Base-by-base conservation (phyloP, 1,139 yeast genomes). In the Kodamaea fungicola region DNA sequence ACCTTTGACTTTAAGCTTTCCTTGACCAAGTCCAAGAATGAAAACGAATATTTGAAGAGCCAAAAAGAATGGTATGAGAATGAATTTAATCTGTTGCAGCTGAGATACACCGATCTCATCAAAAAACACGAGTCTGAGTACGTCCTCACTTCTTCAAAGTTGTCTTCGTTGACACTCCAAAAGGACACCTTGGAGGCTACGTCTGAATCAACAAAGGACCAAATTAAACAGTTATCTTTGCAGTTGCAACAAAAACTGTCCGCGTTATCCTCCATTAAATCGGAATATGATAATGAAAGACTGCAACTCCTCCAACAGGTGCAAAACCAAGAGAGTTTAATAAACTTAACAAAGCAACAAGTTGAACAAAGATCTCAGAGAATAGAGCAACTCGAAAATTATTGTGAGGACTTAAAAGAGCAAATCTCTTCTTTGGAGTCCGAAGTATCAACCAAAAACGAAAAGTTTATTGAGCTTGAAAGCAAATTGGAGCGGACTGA, bases 281-380 rank as follows among this genome's bases (percentile, higher is more conserved):
- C 56, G n/a, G 27, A 21, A 7, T 33, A 30, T n/a, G 28, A 31
- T n/a, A 31, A 13, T 16, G 42, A 40, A 25, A 33, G 37, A 24
- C 25, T 22, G n/a, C 78, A 75, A 31, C 80, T 78, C 49, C 59
- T 78, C 31, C 74, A 74, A 37, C 95, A 87, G 50, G 64, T 84
- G 52, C 61, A 77, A 2, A 62, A 78, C 28, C 88, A 83, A 54
- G 81, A 81, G 42, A 78, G 86, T 34, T 59, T 82, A 28, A 67
- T 79, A 2, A 78, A 75, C 32, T 64, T 85, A 12, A 68, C 87
- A 43, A 79, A 82, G 38, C 49, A 64, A 7, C 74, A 76, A 67
- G 62, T 73, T 7, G 54, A 59, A 1, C 80, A 78, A 42, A 59
- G 74, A 23, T 61, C 60, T 30, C 57, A 61, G 7, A 66, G 84